Evolutionary conservation across 129 eudicot genomes (phyloP), one percentile per base, ranked within the genome.

Genomic region (Dittrichia graveolens): DNA sequence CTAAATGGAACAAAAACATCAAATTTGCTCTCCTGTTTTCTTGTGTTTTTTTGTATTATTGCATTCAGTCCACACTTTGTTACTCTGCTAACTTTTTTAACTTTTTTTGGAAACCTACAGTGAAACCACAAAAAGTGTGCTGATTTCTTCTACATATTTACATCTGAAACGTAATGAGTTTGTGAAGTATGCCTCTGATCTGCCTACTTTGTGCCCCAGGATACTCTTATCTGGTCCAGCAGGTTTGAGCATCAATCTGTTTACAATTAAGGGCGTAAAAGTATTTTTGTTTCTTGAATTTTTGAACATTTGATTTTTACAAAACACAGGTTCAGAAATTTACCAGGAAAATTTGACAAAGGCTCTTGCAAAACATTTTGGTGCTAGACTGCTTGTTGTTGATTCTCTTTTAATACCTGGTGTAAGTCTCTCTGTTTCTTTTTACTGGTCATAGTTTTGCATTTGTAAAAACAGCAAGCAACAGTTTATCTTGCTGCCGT

Each of bases 201-300:
- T 93, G 56, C 90, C 92, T 52, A 83, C 92, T 18, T 76, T 93
- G 67, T 87, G 86, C 84, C 96, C 96, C 0, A 82, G 95, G 67
- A 84, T 93, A 75, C 82, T 93, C 61, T 84, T 93, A 69, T 87
- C 95, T 63, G 98, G 98, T 67, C 98, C 98, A 73, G 91, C 92
- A 78, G 98, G 98, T 93, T 85, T 10, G 49, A 8, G 41, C 46
- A 60, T 54, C 4, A 60, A 18, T 11, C 34, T 3, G 9, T 54
- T 38, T 7, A 42, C 40, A 2, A 19, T 47, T 53, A 63, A 14
- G 66, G 63, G 1, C 6, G 12, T 7, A 62, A 38, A 3, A 5
- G 8, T 6, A 1, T 7, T 8, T 3, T 13, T 61, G 12, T 6
- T 13, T 68, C 11, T 40, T 31, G 53, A 13, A 56, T 18, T 46